Evolutionary conservation across 2,329 filamentous ascomycete species (phyloP), one percentile per base, ranked within the genome.

Genomic region (Cytospora piceae): DNA sequence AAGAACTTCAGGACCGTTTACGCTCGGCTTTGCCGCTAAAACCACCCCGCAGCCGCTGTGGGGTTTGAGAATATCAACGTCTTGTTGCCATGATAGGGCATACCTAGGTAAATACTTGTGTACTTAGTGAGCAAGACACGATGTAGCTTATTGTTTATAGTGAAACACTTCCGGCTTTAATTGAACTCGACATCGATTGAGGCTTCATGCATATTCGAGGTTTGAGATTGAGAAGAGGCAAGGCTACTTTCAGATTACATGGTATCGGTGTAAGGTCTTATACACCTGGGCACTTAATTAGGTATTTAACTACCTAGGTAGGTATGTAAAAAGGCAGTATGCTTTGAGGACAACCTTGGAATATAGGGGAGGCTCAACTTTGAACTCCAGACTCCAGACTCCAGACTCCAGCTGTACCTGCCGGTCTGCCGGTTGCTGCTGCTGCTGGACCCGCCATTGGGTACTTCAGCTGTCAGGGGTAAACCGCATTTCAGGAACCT

Each of bases 1-100:
- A 17, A 29, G 54, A 37, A 22, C 11, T 34, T 57, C 8, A 39
- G 9, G 15, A 39, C 37, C 37, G 31, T n/a, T 24, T 9, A 34
- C n/a, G 14, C 56, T 58, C 34, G 34, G 31, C 12, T 29, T n/a
- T 17, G 29, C 57, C 46, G 57, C 57, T 59, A 59, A 49, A 32
- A 32, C 39, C 57, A 59, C 39, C 46, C 57, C 57, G 57, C 57
- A 59, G 57, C 57, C 37, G 57, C 57, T 59, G 57, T 51, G 57
- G 57, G 39, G 57, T 46, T 49, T 24, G n/a, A 24, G n/a, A n/a
- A 29, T 3, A 29, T 29, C 27, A 29, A 5, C 27, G 27, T 29
- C 27, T 29, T 29, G 27, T 46, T n/a, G 17, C 11, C 34, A 37
- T 46, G n/a, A 14, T 17, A 7, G 6, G n/a, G n/a, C 8, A 4